Evolutionary conservation across 116 monocot genomes (phyloP).

Genomic region (Iris pallida): DNA sequence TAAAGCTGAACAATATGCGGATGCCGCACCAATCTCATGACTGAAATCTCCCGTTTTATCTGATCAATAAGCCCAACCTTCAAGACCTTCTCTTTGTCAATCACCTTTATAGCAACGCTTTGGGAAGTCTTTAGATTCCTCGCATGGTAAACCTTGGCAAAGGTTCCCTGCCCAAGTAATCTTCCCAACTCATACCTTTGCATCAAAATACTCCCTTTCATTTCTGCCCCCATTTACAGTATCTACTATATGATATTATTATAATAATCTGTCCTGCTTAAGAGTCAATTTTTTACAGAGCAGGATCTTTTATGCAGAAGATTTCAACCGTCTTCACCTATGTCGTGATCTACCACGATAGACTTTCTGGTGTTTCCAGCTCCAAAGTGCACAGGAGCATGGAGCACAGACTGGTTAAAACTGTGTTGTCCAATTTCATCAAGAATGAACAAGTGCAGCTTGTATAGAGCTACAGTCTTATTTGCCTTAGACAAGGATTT

Average conservation of each 20-base stretch:
- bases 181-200: conserved; percentile 52
- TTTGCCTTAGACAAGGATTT: conserved; percentile 11
- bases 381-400: conserved; percentile 14
- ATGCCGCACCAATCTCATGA: conserved; percentile 63
- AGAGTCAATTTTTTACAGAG: neutral
- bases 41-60: conserved; percentile 74
- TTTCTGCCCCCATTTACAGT: conserved; percentile 20
- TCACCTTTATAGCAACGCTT: conserved; percentile 58
- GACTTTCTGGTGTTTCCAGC: neutral
- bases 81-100: conserved; percentile 54
- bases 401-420: neutral
- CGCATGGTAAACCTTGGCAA: conserved; percentile 63
- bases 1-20: conserved; percentile 66
- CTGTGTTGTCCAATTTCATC: conserved; percentile 5
- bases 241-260: neutral
- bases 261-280: neutral
- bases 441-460: conserved; percentile 11
- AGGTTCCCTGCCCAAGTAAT: conserved; percentile 59
- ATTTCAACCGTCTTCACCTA: conserved; percentile 38
- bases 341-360: conserved; percentile 13
- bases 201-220: conserved; percentile 44
- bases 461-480: conserved; percentile 9
- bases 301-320: neutral
- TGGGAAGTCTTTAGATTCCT: conserved; percentile 36
- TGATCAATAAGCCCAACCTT: conserved; percentile 64